Evolutionary conservation across 2,329 filamentous ascomycete species (phyloP).

Genomic region (Myriosclerotinia scirpicola): DNA sequence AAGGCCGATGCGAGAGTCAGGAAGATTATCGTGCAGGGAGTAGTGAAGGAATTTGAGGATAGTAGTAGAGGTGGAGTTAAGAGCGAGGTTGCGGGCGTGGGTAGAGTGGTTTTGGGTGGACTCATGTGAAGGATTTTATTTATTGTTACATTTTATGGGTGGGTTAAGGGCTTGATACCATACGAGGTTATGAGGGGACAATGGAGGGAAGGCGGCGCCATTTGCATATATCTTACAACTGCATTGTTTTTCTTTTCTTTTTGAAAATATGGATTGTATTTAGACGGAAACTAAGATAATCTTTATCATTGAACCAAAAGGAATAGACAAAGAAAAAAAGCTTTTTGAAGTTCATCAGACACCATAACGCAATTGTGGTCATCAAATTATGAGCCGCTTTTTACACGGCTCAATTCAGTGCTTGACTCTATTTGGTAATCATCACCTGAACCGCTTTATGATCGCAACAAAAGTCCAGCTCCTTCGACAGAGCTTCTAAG

Average conservation of each 20-base stretch:
- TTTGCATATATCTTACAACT: constrained; percentile 6
- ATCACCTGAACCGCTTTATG: constrained; percentile 65
- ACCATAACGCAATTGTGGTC: constrained; percentile 52
- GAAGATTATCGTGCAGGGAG: constrained; percentile 83
- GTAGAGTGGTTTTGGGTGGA: constrained; percentile 85
- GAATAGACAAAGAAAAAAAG: constrained; percentile 11
- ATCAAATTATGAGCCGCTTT: constrained; percentile 44
- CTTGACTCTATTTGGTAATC: constrained; percentile 99
- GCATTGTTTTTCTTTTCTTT: neutral
- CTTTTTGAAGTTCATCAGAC: constrained; percentile 46
- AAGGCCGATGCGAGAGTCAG: constrained; percentile 85
- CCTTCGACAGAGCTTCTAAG: constrained; percentile 67
- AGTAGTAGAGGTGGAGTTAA: constrained; percentile 73
- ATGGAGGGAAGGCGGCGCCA: constrained; percentile 2
- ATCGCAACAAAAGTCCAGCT: constrained; percentile 52
- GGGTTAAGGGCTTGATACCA: constrained; percentile 22
- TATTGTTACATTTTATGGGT: constrained; percentile 23
- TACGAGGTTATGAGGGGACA: constrained; percentile 1
- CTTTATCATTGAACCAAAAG: neutral
- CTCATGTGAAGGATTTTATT: constrained; percentile 56
- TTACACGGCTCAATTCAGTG: constrained; percentile 68
- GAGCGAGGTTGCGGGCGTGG: constrained; percentile 79
- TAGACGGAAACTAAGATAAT: neutral
- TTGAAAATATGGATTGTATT: neutral
- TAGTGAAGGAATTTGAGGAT: constrained; percentile 93